Evolutionary conservation across 441 rosid species (phyloP), one percentile per base, ranked within the genome.

Genomic region (Erodium moschatum): DNA sequence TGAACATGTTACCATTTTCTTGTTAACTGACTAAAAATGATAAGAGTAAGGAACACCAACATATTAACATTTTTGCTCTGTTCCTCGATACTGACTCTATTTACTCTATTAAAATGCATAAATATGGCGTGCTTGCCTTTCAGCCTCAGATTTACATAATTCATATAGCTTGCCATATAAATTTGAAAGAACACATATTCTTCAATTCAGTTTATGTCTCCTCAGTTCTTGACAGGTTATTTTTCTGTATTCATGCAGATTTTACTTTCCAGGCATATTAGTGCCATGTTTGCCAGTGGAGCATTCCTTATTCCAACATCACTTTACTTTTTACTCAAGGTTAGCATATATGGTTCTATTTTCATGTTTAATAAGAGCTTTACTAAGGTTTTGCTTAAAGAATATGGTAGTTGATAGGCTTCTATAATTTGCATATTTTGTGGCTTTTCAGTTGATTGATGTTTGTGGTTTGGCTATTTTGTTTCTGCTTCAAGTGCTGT

Each of bases 301-400:
- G 97, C 97, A 21, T 85, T 95, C 68, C 31, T 88, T 67, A 67
- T 95, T 74, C 99, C 99, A 50, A 80, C 96, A 74, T 91, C 99
- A 46, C 61, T 85, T 46, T 95, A 85, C 91, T 87, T 95, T 73
- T 72, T 86, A 76, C 84, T 91, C 21, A 90, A 95, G 97, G 99
- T 91, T 74, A 73, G 75, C 69, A 50, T 64, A 70, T 40, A 64
- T 38, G 13, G 12, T 20, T 58, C 29, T 58, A 58, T 7, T 58
- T 58, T n/a, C 64, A 58, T 58, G 64, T 58, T 13, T 6, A n/a
- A 52, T 18, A 9, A 2, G 15, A 12, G 52, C 4, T 46, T 46
- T 46, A 46, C 52, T 46, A 12, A 46, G 27, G 27, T 24, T 24
- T 24, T 24, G 2, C 27, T 24, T 24, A 24, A 46, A 46, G 4